These are phyloP conservation scores for Lizonia empirigonia DNA, from an alignment of 2,329 filamentous ascomycete species.

Conservation along the genomic window DNA sequence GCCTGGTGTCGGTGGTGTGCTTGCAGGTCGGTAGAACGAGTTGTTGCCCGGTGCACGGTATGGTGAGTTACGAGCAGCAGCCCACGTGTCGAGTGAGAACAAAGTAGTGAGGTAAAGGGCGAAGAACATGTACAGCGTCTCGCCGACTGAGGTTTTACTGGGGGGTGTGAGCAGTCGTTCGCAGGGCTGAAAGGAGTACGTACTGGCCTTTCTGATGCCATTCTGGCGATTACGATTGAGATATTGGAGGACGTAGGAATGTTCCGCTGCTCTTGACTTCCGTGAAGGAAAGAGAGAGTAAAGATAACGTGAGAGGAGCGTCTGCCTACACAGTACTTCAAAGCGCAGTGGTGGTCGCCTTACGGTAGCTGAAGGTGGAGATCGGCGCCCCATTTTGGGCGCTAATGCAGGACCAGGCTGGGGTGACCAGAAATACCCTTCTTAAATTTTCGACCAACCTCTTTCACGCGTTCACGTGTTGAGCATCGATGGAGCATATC, in stretches of 20 bases:
- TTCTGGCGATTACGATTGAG: no score
- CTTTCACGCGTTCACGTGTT: conserved; percentile 17
- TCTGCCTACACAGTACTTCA: background rate
- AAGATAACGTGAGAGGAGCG: background rate
- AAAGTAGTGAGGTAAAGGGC: conserved; percentile 49
- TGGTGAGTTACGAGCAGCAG: conserved; percentile 42
- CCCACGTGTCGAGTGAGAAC: conserved; percentile 46
- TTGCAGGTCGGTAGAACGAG: conserved; percentile 33
- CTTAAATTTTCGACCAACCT: conserved; percentile 13
- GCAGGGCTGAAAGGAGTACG: background rate
- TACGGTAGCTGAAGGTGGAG: background rate
- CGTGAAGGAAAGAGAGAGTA: background rate
- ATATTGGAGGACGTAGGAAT: no score
- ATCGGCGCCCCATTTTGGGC: conserved; percentile 6
- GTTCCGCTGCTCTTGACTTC: no score
- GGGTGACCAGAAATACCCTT: conserved; percentile 18
- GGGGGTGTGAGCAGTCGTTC: conserved; percentile 9
- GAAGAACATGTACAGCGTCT: conserved; percentile 41
- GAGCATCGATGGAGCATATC: background rate
- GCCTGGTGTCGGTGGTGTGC: conserved; percentile 21
- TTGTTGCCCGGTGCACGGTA: conserved; percentile 33
- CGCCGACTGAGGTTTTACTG: conserved; percentile 14
- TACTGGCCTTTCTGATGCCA: conserved; percentile 11
- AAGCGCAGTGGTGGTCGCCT: conserved; percentile 12
- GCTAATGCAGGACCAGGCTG: conserved; percentile 20